Percentiles rank a stretch among this genome's conserved stretches.
Conservation (phyloP, 495 filamentous ascomycete genomes). For the Sabuloglossum arenarium region DNA sequence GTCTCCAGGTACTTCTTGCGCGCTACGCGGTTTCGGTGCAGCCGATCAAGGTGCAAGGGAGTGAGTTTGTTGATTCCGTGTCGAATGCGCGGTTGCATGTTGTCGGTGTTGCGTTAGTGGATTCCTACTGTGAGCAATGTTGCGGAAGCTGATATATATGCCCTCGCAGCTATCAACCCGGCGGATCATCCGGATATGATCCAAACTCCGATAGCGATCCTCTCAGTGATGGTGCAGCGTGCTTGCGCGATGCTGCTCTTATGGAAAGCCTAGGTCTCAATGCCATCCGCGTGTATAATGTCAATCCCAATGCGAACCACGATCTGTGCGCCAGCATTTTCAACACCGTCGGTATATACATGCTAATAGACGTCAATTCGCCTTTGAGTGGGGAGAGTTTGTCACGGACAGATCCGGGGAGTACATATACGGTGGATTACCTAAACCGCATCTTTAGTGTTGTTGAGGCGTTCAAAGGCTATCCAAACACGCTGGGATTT, state of each 20-base stretch:
- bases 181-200: slow-evolving; percentile 64
- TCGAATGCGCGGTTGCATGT: slow-evolving; percentile 71
- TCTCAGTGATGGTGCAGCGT: slow-evolving; percentile 50
- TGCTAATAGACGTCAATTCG: slow-evolving; percentile 76
- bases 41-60: slow-evolving; percentile 49
- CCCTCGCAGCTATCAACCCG: slow-evolving; percentile 56
- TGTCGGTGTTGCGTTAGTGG: slow-evolving; percentile 57
- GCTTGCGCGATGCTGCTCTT: slow-evolving; percentile 76
- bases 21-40: slow-evolving; percentile 44
- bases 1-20: slow-evolving; percentile 11
- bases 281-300: slow-evolving; percentile 85
- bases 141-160: slow-evolving; percentile 9
- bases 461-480: slow-evolving; percentile 86
- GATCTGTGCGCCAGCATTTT: slow-evolving; percentile 81
- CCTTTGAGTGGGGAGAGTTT: slow-evolving; percentile 61
- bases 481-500: slow-evolving; percentile 79
- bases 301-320: slow-evolving; percentile 67
- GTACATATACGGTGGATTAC: slow-evolving; percentile 55
- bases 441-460: slow-evolving; percentile 70
- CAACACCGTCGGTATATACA: slow-evolving; percentile 62
- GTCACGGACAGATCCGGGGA: slow-evolving; percentile 41
- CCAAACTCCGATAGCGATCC: slow-evolving; percentile 40
- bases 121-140: not conserved
- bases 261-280: slow-evolving; percentile 77
- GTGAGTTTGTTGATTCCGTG: slow-evolving; percentile 64